Evolutionary conservation across 495 filamentous ascomycete species (phyloP), one percentile per base, ranked within the genome.

Genomic region (Trypethelium eluteriae): DNA sequence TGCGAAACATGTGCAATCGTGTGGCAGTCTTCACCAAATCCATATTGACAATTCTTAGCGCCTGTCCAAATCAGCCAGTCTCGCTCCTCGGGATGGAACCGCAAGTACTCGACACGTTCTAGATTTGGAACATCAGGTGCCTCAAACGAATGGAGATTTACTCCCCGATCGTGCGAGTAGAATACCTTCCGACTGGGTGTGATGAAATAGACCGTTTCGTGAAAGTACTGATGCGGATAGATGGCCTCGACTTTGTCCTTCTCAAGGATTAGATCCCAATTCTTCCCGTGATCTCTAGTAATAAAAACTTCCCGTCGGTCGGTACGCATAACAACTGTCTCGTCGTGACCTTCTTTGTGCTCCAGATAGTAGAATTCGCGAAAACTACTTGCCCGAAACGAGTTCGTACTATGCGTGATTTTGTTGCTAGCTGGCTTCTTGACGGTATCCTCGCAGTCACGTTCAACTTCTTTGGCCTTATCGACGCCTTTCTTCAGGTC

Each of bases 31-130:
- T 74, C 72, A 5, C 68, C 62, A 49, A 75, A 75, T 6, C 70
- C 75, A 25, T 72, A 73, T 7, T 10, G 18, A 2, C 86, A 89
- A 61, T 86, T 81, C 56, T 81, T 81, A 59, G 83, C 80, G 44
- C 93, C 93, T 49, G 86, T 88, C 93, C 92, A 99, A 67, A 99
- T 89, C 41, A 97, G 75, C 88, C 91, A 96, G 70, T 96, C 86
- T 69, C 81, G 85, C 67, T 89, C 81, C 63, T 85, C 83, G 7
- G 90, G 88, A 70, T 99, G 94, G 77, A 98, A 98, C 47, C 79
- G 75, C 65, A 92, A 72, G 4, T 89, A 79, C 38, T 81, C 81
- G 3, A 82, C 39, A 2, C 67, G 68, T 65, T 80, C 74, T 64
- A 76, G 70, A 38, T 80, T 79, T 5, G 84, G 86, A 50, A 74